These are phyloP conservation scores for Ogataea polymorpha DNA, from an alignment of 805 yeast genomes.

Conservation along the genomic window DNA sequence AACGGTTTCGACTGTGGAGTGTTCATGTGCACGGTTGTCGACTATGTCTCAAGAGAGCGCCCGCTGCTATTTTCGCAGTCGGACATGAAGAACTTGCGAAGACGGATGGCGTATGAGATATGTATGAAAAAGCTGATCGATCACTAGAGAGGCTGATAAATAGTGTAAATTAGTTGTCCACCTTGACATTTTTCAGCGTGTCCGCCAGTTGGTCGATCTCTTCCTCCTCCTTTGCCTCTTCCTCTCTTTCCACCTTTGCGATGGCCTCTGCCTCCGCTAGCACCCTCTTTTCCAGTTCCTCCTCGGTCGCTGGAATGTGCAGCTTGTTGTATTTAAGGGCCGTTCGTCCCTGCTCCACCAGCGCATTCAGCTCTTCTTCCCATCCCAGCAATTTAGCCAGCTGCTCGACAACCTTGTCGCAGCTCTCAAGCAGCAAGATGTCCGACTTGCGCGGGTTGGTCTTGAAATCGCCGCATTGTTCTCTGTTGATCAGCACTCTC, in stretches of 20 bases:
- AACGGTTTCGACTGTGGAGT: slow-evolving; percentile 97
- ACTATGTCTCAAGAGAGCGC: slow-evolving; percentile 50
- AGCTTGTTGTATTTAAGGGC: slow-evolving; percentile 5
- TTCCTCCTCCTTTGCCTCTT: slow-evolving; percentile 15
- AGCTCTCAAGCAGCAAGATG: slow-evolving; percentile 53
- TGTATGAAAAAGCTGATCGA: slow-evolving; percentile 15
- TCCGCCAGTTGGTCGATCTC: slow-evolving; percentile 19
- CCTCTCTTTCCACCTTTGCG: slow-evolving; percentile 22
- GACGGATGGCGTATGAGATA: slow-evolving; percentile 66
- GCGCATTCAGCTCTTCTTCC: slow-evolving; percentile 49
- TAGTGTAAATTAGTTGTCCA: slow-evolving; percentile 8
- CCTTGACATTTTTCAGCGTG: slow-evolving; percentile 15
- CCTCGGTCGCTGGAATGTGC: slow-evolving; percentile 10
- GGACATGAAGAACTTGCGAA: slow-evolving; percentile 68
- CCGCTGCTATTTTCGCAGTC: slow-evolving; percentile 55
- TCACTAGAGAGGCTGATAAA: slow-evolving; percentile 7
- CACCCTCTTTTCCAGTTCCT: slow-evolving; percentile 20
- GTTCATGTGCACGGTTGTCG: slow-evolving; percentile 77
- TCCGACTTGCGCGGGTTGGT: slow-evolving; percentile 56
- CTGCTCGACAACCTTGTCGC: slow-evolving; percentile 61
- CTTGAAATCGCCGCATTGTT: slow-evolving; percentile 70
- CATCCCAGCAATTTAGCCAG: slow-evolving; percentile 62
- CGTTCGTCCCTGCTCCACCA: slow-evolving; percentile 33
- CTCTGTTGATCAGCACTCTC: slow-evolving; percentile 72
- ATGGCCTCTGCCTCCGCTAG: slow-evolving; percentile 28